These are phyloP conservation scores for Mrakia gelida DNA, from an alignment of 768 basidiomycete genomes.

Conservation along the genomic window DNA sequence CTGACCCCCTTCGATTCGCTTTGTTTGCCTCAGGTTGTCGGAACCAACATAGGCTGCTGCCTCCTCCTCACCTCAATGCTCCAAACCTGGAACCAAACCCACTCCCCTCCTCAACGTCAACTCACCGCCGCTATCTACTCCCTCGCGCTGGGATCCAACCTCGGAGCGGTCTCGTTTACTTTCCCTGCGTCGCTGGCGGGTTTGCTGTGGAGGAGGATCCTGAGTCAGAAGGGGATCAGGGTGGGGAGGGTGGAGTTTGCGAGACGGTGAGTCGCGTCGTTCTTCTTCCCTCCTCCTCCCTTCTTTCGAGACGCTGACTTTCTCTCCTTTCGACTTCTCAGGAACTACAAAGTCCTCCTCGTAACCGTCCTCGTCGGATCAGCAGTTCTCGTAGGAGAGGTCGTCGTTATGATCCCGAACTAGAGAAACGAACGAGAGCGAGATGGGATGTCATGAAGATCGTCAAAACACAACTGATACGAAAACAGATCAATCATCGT, in stretches of 20 bases:
- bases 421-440: not conserved
- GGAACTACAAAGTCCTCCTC: conserved; percentile 59
- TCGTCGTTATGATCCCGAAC: conserved; percentile 42
- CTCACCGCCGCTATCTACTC: conserved; percentile 43
- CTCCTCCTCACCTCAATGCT: conserved; percentile 81
- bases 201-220: conserved; percentile 72
- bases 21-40: conserved; percentile 50
- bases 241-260: conserved; percentile 65
- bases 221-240: conserved; percentile 64
- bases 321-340: not conserved
- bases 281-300: too few relatives aligned
- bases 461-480: not conserved
- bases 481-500: not conserved
- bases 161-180: conserved; percentile 83
- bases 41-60: conserved; percentile 87
- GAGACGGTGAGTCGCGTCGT: not conserved
- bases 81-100: conserved; percentile 36
- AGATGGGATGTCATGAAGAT: not conserved
- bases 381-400: conserved; percentile 69
- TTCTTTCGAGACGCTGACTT: not conserved
- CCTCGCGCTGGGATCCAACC: conserved; percentile 80
- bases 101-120: conserved; percentile 40
- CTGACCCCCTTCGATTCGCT: not conserved
- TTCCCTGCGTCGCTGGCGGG: conserved; percentile 86
- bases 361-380: conserved; percentile 64